phyloP scores from a whole-genome alignment of 345 rosid genomes.

The Dipteronia dyeriana region DNA sequence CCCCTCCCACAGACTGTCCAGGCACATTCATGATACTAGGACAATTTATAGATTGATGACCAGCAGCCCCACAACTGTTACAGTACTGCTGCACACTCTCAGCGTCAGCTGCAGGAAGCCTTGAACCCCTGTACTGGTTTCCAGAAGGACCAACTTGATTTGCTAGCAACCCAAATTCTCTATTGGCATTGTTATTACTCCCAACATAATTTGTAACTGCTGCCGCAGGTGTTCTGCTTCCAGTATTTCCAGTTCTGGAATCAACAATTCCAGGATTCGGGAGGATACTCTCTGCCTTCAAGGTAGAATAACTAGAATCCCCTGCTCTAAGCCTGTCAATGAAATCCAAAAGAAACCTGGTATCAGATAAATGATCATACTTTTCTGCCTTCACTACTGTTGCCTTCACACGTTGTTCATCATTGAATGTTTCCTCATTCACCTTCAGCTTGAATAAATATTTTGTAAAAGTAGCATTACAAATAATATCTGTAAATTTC shows the following conservation, averaged over 20 bases:
- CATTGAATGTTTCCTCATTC: constrained; percentile 84
- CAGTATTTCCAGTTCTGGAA: constrained; percentile 33
- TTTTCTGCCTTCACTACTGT: constrained; percentile 78
- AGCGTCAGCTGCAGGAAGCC: constrained; percentile 27
- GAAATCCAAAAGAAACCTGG: constrained; percentile 63
- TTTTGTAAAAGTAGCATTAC: constrained; percentile 62
- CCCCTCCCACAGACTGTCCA: constrained; percentile 40
- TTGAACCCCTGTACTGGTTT: constrained; percentile 40
- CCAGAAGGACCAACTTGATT: constrained; percentile 54
- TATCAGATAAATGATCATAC: constrained; percentile 55
- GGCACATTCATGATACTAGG: constrained; percentile 66
- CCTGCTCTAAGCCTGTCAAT: constrained; percentile 53
- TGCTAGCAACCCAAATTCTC: constrained; percentile 36
- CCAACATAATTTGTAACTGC: constrained; percentile 22
- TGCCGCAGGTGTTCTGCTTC: constrained; percentile 35
- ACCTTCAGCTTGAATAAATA: constrained; percentile 81
- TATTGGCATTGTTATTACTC: constrained; percentile 21
- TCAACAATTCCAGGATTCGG: constrained; percentile 29
- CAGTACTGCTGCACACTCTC: constrained; percentile 35
- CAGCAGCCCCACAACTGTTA: constrained; percentile 59
- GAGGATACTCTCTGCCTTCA: constrained; percentile 34
- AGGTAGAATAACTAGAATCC: constrained; percentile 29
- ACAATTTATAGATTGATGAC: constrained; percentile 69
- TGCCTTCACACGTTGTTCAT: constrained; percentile 88
- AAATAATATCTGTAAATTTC: constrained; percentile 63